These are phyloP conservation scores for Sphaerosporella brunnea DNA, from an alignment of 495 filamentous ascomycete genomes.

Conservation along the genomic window DNA sequence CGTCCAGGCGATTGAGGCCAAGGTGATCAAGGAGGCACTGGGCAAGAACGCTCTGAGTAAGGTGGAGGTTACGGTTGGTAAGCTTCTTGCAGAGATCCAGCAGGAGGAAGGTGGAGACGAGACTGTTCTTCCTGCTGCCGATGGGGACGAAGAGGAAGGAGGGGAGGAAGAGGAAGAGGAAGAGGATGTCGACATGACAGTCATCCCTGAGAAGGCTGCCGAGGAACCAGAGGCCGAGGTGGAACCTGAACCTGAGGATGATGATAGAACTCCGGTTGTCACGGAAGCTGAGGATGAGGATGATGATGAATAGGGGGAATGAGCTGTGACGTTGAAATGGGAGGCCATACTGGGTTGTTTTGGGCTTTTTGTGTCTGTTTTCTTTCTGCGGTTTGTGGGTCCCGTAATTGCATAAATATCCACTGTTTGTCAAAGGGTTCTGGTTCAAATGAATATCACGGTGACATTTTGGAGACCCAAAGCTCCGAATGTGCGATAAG, in stretches of 20 bases:
- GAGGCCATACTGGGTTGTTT: no score
- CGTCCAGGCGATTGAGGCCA: slow-evolving; percentile 49
- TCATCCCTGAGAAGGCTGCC: slow-evolving; percentile 13
- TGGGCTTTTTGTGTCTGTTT: no score
- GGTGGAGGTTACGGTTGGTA: slow-evolving; percentile 47
- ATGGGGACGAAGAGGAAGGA: slow-evolving; percentile 13
- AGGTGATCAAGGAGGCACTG: slow-evolving; percentile 50
- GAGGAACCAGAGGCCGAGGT: slow-evolving; percentile 13
- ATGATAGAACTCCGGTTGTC: slow-evolving; percentile 19
- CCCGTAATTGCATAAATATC: no score
- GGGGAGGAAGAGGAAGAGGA: slow-evolving; percentile 20
- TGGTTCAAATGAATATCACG: no score
- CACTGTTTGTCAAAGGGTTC: no score
- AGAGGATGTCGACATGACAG: slow-evolving; percentile 15
- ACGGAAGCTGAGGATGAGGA: slow-evolving; percentile 27
- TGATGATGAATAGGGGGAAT: no score
- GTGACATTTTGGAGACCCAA: no score
- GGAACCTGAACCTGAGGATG: slow-evolving; percentile 18
- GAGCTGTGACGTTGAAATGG: no score
- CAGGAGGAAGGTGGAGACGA: slow-evolving; percentile 27
- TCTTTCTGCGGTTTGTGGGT: no score
- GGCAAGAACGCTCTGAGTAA: slow-evolving; percentile 63
- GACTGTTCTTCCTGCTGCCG: slow-evolving; percentile 28
- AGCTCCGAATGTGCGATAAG: no score
- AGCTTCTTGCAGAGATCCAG: slow-evolving; percentile 40